Percentiles rank a stretch among this genome's conserved stretches.
Evolutionary conservation across 768 basidiomycete genomes (phyloP).

Genomic region (Podaxis sp.): DNA sequence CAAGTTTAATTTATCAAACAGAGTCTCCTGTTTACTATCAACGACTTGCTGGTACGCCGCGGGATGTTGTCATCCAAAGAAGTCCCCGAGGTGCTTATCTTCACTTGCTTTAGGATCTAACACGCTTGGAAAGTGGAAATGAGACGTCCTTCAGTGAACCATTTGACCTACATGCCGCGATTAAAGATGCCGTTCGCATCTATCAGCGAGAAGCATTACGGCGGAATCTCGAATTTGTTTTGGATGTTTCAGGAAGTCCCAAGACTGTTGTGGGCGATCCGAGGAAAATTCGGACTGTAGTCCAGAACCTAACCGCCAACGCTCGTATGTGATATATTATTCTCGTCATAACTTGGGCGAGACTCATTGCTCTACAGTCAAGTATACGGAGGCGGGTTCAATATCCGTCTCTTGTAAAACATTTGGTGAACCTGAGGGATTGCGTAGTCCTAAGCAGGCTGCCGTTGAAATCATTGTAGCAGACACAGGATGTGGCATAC

Average conservation of each 20-base stretch:
- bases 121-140: conserved; percentile 71
- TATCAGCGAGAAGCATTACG: conserved; percentile 68
- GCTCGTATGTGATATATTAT: conserved; percentile 42
- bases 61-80: not conserved
- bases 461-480: conserved; percentile 69
- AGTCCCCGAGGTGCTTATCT: not conserved
- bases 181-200: conserved; percentile 58
- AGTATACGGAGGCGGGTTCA: conserved; percentile 63
- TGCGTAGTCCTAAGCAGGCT: conserved; percentile 41
- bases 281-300: conserved; percentile 71
- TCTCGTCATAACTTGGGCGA: not conserved
- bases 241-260: conserved; percentile 55
- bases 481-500: conserved; percentile 75
- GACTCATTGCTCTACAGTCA: conserved; percentile 43
- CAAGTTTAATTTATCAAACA: conserved; percentile 20
- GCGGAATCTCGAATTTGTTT: conserved; percentile 54
- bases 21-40: conserved; percentile 80
- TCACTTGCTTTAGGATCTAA: conserved; percentile 52
- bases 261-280: conserved; percentile 67
- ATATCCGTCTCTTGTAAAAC: conserved; percentile 58
- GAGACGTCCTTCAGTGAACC: conserved; percentile 77
- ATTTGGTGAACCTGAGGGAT: conserved; percentile 50
- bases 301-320: conserved; percentile 78
- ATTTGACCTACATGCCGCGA: conserved; percentile 60
- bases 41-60: conserved; percentile 61